phyloP scores from a whole-genome alignment of 73 alveolate species.

The Paramecium primaurelia region DNA sequence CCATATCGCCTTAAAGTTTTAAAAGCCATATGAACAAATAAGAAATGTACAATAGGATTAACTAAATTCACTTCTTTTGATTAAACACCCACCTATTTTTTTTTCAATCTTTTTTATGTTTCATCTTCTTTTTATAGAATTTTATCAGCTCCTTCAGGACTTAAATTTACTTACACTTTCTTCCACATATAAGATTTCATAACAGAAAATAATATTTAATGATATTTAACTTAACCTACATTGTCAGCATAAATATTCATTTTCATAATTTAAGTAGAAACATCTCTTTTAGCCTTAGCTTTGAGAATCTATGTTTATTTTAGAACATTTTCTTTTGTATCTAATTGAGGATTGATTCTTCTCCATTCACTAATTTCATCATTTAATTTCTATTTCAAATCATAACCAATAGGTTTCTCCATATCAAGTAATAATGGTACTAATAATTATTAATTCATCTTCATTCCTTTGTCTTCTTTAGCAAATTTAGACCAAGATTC shows the following conservation, averaged over 20 bases:
- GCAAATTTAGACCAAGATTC: conserved; percentile 84
- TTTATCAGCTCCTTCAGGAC: conserved; percentile 40
- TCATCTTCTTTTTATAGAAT: conserved; percentile 48
- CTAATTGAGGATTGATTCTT: not conserved
- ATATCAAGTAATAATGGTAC: conserved; percentile 61
- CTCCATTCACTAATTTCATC: not conserved
- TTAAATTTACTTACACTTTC: not conserved
- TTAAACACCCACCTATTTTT: not conserved
- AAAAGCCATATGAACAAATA: not conserved
- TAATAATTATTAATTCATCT: conserved; percentile 62
- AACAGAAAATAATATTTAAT: conserved; percentile 72
- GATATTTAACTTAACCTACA: conserved; percentile 78
- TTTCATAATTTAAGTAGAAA: conserved; percentile 64
- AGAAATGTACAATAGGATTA: not conserved
- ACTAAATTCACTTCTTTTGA: not conserved
- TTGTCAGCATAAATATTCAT: conserved; percentile 75
- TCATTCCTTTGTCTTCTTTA: conserved; percentile 62
- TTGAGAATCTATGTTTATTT: not conserved
- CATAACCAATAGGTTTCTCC: conserved; percentile 73
- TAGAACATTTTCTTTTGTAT: not conserved
- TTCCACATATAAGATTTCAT: conserved; percentile 66
- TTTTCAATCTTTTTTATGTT: conserved; percentile 1
- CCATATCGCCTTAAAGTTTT: not conserved
- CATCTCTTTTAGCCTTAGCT: conserved; percentile 39
- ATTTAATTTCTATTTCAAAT: not conserved